Evolutionary conservation across 805 yeast genomes (phyloP).

Genomic region (Allodekkera sacchari): DNA sequence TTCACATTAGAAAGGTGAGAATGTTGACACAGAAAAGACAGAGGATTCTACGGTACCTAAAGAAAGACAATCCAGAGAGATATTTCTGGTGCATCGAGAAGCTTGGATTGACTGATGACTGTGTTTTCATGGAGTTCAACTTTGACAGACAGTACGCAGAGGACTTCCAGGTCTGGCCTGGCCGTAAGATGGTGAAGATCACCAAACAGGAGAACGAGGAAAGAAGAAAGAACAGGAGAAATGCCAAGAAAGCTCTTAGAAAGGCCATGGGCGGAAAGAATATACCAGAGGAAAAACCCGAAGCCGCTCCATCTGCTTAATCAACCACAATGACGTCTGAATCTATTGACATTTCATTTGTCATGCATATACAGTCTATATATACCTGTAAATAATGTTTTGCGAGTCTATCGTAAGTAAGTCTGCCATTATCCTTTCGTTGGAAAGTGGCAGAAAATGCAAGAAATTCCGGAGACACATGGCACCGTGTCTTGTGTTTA

Average conservation of each 20-base stretch:
- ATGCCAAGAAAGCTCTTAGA: constrained; percentile 32
- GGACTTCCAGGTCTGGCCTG: constrained; percentile 72
- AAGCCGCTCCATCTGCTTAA: too few relatives aligned
- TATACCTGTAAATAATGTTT: too few relatives aligned
- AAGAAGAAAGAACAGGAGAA: constrained; percentile 38
- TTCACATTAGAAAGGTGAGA: constrained; percentile 62
- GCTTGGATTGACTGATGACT: constrained; percentile 78
- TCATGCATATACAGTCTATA: too few relatives aligned
- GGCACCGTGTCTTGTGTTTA: too few relatives aligned
- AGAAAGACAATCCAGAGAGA: constrained; percentile 68
- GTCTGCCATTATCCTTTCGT: too few relatives aligned
- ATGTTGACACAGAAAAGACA: constrained; percentile 88
- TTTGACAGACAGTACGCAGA: constrained; percentile 73
- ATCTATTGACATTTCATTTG: too few relatives aligned
- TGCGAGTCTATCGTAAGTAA: too few relatives aligned
- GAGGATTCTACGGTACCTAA: constrained; percentile 70
- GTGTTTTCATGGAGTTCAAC: constrained; percentile 71
- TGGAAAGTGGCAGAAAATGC: too few relatives aligned
- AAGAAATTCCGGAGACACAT: too few relatives aligned
- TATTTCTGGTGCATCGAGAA: constrained; percentile 83
- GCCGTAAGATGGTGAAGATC: constrained; percentile 52
- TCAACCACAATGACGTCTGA: too few relatives aligned
- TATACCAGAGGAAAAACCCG: background rate
- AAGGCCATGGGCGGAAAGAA: constrained; percentile 16
- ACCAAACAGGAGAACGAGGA: constrained; percentile 40